Percentiles rank a stretch among this genome's conserved stretches.
Evolutionary conservation across 1,284 basidiomycete genomes (phyloP).

Genomic region (Ustilago xerochloae): DNA sequence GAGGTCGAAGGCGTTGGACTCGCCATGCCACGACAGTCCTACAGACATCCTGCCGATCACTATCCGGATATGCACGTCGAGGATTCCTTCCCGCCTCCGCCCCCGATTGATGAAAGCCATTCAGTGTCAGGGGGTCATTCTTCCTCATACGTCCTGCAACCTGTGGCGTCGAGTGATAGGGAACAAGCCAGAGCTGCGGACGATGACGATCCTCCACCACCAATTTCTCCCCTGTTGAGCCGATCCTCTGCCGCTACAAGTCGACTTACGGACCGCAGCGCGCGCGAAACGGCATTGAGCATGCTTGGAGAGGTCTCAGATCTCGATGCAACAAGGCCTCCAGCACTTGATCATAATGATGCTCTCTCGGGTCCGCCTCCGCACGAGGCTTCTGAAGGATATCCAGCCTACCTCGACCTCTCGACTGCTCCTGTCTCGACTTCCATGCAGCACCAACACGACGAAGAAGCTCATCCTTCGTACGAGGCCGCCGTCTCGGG

Average conservation of each 20-base stretch:
- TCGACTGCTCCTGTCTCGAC: neutral
- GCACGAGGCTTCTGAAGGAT: neutral
- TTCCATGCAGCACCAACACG: neutral
- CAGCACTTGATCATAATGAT: neutral
- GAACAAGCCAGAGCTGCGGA: neutral
- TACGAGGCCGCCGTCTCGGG: constrained; percentile 33
- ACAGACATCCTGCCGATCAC: constrained; percentile 35
- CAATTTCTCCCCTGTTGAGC: constrained; percentile 13
- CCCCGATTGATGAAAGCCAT: constrained; percentile 25
- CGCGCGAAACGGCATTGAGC: neutral
- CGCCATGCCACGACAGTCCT: constrained; percentile 44
- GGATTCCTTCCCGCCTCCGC: constrained; percentile 23
- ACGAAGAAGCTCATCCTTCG: constrained; percentile 18
- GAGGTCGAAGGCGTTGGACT: constrained; percentile 61
- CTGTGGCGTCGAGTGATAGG: neutral
- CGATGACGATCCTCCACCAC: constrained; percentile 27
- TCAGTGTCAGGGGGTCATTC: neutral
- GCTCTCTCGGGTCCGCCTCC: neutral
- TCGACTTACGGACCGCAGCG: neutral
- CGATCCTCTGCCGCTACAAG: neutral
- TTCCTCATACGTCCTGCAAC: constrained; percentile 4
- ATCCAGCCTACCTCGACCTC: constrained; percentile 4
- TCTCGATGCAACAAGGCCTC: neutral
- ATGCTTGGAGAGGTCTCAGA: neutral
- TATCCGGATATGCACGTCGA: constrained; percentile 13